A percentile compares a stretch with the other conserved stretches of the same genome.
Conservation (phyloP, 2,329 filamentous ascomycete species). For the Lachnum nothofagi region DNA sequence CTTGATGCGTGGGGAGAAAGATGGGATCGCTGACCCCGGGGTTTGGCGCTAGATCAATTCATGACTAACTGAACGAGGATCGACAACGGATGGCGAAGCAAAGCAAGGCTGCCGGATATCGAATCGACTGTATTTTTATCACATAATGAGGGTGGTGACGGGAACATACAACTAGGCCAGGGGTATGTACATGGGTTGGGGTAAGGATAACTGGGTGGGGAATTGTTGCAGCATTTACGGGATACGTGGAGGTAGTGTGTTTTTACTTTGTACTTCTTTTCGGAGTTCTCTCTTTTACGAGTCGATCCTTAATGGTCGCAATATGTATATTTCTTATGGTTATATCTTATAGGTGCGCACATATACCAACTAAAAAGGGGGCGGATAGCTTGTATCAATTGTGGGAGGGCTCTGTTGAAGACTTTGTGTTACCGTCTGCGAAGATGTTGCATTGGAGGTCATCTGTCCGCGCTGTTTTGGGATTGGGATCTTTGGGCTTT, state of each 20-base stretch:
- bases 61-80: too few relatives aligned
- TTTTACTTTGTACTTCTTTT: background rate
- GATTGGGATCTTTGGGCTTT: background rate
- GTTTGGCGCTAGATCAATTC: too few relatives aligned
- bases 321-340: background rate
- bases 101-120: background rate
- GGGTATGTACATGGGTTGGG: background rate
- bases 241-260: constrained; percentile 1
- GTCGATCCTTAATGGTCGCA: background rate
- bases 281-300: background rate
- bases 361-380: background rate
- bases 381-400: constrained; percentile 1
- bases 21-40: background rate
- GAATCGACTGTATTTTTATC: constrained; percentile 12
- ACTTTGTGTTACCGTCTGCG: constrained; percentile 4
- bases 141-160: background rate
- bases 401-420: constrained; percentile 1
- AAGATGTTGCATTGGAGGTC: constrained; percentile 7
- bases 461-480: background rate
- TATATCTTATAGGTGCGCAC: background rate
- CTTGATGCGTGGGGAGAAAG: background rate
- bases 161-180: constrained; percentile 4
- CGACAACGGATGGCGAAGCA: background rate
- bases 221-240: too few relatives aligned
- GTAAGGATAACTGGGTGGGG: background rate